Evolutionary conservation across 768 basidiomycete genomes (phyloP).

Genomic region (Leccinum ochraceum): DNA sequence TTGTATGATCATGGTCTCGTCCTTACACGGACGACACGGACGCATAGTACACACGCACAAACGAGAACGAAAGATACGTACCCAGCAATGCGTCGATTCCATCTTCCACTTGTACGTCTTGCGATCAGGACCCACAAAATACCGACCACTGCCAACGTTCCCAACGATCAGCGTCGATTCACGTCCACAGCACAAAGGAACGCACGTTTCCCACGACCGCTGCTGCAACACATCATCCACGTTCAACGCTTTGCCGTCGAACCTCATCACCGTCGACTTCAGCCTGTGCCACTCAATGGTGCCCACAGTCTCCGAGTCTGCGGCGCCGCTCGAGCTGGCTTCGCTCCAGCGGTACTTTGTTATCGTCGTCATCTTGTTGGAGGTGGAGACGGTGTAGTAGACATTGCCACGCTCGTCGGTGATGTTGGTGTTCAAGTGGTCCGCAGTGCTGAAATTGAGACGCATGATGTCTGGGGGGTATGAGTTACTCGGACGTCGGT

Average conservation of each 20-base stretch:
- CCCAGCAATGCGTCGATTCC: constrained; percentile 26
- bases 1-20: neutral
- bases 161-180: neutral
- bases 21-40: neutral
- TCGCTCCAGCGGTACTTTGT: constrained; percentile 25
- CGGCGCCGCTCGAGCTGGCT: constrained; percentile 5
- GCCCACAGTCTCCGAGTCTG: constrained; percentile 22
- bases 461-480: constrained; percentile 16
- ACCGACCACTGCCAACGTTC: constrained; percentile 25
- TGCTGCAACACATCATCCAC: constrained; percentile 14
- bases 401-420: constrained; percentile 20
- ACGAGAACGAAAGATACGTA: constrained; percentile 6
- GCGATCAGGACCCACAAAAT: constrained; percentile 34
- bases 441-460: constrained; percentile 21
- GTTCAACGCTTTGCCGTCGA: constrained; percentile 16
- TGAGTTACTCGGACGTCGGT: neutral
- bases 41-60: neutral
- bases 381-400: constrained; percentile 23
- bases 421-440: constrained; percentile 24
- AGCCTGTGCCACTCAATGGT: constrained; percentile 27
- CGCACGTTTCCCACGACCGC: constrained; percentile 22
- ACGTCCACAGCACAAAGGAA: neutral
- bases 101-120: constrained; percentile 36
- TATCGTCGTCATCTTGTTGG: constrained; percentile 24
- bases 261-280: constrained; percentile 7